phyloP scores from a whole-genome alignment of 305 asterid genomes.

The Fraxinus baroniana region DNA sequence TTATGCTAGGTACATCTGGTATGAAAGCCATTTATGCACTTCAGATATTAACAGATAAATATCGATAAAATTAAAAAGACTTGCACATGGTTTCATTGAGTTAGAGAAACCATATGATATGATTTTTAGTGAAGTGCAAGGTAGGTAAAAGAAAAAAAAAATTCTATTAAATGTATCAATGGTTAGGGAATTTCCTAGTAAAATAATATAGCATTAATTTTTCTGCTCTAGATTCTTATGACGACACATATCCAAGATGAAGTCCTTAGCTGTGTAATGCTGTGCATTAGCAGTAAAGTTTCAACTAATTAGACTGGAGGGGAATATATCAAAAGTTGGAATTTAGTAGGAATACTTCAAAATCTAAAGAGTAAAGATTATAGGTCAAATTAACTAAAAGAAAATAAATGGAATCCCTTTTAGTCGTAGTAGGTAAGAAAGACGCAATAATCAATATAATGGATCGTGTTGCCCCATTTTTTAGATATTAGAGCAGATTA shows the following conservation, averaged over 20 bases:
- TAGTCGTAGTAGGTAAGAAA: background rate
- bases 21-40: background rate
- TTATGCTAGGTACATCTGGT: background rate
- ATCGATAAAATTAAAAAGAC: background rate
- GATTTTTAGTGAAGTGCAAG: background rate
- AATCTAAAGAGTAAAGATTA: background rate
- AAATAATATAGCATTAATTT: background rate
- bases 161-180: background rate
- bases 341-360: background rate
- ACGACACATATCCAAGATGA: background rate
- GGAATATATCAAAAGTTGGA: background rate
- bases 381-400: background rate
- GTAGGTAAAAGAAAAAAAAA: background rate
- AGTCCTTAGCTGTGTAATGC: background rate
- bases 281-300: background rate
- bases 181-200: background rate
- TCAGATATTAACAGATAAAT: background rate
- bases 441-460: background rate
- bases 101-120: background rate
- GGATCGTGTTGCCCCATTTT: background rate
- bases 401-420: background rate
- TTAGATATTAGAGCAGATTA: background rate
- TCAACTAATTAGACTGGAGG: background rate
- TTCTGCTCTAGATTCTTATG: background rate
- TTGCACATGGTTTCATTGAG: background rate